Percentiles rank a stretch among this genome's conserved stretches.
These are phyloP conservation scores for Pouteria glomerata DNA, from an alignment of 148 eudicot genomes.

Conservation along the genomic window DNA sequence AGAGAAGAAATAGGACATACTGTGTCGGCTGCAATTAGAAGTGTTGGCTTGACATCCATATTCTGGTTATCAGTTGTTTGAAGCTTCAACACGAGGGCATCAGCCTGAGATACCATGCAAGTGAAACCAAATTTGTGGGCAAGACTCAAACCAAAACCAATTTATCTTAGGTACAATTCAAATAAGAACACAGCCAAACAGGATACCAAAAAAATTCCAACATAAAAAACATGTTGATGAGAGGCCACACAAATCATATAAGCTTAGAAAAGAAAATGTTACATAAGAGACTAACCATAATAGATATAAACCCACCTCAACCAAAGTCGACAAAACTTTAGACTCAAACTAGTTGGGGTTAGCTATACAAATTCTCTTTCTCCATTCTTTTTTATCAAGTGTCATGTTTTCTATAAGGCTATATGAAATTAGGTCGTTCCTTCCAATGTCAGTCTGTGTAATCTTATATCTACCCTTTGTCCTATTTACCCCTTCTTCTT, in stretches of 20 bases:
- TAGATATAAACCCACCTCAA: no score
- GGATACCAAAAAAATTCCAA: neutral
- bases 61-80: constrained; percentile 41
- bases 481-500: no score
- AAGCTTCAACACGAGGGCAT: constrained; percentile 70
- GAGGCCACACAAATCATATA: neutral
- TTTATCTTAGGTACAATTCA: neutral
- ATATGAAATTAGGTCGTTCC: no score
- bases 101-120: constrained; percentile 55
- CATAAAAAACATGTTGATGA: neutral
- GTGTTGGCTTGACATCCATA: constrained; percentile 53
- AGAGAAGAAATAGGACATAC: constrained; percentile 40
- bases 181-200: neutral
- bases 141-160: neutral
- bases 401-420: no score
- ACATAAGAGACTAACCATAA: neutral
- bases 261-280: neutral
- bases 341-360: no score
- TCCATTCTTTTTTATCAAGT: no score
- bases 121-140: constrained; percentile 7
- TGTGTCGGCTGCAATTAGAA: constrained; percentile 73
- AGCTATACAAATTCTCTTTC: no score
- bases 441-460: no score
- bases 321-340: no score
- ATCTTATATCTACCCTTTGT: no score